Evolutionary conservation across 768 basidiomycete species (phyloP).

Genomic region (Hebeloma cylindrosporum): DNA sequence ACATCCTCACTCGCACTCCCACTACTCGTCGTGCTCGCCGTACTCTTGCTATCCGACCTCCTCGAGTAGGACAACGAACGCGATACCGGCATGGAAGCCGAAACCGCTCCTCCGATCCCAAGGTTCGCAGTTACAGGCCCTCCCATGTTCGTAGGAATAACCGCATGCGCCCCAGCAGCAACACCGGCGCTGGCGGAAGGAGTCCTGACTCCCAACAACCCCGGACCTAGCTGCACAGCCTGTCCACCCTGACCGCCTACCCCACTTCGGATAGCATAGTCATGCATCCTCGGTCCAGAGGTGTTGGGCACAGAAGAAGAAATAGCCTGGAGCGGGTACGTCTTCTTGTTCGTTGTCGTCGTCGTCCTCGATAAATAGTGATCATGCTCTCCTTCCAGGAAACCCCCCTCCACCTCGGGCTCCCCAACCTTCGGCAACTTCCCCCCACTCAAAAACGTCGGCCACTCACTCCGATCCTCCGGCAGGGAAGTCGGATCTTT

Average conservation of each 20-base stretch:
- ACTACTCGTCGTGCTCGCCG: conserved; percentile 6
- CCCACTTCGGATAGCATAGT: conserved; percentile 53
- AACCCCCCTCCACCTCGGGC: conserved; percentile 3
- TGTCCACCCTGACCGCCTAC: conserved; percentile 17
- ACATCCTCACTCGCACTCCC: conserved; percentile 34
- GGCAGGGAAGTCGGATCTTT: conserved; percentile 75
- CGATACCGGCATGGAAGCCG: too few species aligned
- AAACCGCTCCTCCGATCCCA: too few species aligned
- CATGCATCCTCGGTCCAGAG: conserved; percentile 61
- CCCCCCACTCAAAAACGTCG: conserved; percentile 75
- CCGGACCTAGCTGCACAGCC: too few species aligned
- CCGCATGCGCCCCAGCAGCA: too few species aligned
- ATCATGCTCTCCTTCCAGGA: too few species aligned
- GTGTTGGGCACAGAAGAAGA: conserved; percentile 24
- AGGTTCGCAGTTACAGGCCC: too few species aligned
- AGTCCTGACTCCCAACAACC: conserved; percentile 53
- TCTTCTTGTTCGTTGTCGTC: conserved; percentile 5
- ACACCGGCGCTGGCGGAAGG: too few species aligned
- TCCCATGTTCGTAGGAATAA: too few species aligned
- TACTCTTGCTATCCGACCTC: conserved; percentile 26
- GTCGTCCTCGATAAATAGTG: neutral
- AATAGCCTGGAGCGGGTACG: conserved; percentile 16
- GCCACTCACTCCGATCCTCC: conserved; percentile 93
- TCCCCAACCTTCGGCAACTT: conserved; percentile 53
- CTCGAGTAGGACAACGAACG: conserved; percentile 25